These are phyloP conservation scores for Colletotrichum destructivum DNA, from an alignment of 2,329 filamentous ascomycete species.

Conservation along the genomic window DNA sequence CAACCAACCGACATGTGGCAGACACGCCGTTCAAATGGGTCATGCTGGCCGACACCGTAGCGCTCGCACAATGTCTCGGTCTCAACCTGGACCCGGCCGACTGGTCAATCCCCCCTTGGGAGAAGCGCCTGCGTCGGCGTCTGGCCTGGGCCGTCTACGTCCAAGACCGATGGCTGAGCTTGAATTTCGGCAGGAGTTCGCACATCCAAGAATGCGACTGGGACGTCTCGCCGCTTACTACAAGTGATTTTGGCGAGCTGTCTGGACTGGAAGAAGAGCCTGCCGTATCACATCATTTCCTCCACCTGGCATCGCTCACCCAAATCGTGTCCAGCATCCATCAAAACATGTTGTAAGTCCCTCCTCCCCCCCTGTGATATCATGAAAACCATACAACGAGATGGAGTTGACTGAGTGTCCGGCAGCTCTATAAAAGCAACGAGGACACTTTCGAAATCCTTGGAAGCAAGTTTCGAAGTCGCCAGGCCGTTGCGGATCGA, in stretches of 20 bases:
- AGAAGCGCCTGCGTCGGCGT: constrained; percentile 25
- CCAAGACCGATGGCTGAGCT: constrained; percentile 30
- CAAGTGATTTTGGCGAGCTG: constrained; percentile 4
- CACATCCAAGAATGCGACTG: constrained; percentile 36
- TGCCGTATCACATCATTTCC: constrained; percentile 13
- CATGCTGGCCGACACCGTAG: constrained; percentile 34
- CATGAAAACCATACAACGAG: too few species aligned
- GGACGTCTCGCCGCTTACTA: constrained; percentile 3
- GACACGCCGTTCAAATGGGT: constrained; percentile 39
- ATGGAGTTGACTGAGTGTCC: neutral
- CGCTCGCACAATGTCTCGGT: constrained; percentile 23
- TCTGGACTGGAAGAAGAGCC: neutral
- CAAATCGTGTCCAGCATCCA: constrained; percentile 34
- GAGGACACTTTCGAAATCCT: constrained; percentile 10
- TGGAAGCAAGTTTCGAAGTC: constrained; percentile 30
- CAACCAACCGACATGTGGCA: constrained; percentile 33
- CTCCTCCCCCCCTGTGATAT: neutral
- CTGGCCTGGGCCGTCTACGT: constrained; percentile 32
- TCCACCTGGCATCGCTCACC: constrained; percentile 22
- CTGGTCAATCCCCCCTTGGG: constrained; percentile 29
- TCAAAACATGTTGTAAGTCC: constrained; percentile 28
- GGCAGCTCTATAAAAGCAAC: constrained; percentile 25
- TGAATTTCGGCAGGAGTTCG: constrained; percentile 29
- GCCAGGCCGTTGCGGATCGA: constrained; percentile 27
- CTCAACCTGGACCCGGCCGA: constrained; percentile 28